Conservation (phyloP, 23 red algal species). For the Agarophyton chilense region DNA sequence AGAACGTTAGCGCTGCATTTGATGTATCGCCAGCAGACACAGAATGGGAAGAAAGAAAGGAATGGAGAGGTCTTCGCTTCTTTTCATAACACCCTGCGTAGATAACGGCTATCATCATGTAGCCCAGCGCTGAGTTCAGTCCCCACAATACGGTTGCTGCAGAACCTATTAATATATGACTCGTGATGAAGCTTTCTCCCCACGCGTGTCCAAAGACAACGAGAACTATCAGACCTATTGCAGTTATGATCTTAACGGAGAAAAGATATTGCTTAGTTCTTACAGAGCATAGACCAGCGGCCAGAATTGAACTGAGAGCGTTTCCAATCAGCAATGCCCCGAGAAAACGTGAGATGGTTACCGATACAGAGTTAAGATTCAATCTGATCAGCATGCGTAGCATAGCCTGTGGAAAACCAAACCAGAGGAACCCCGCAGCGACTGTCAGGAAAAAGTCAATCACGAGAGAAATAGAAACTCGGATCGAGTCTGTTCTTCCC, state of each 20-base stretch:
- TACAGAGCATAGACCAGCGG: not conserved
- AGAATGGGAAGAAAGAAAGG: not conserved
- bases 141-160: slow-evolving; percentile 32
- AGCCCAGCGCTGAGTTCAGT: slow-evolving; percentile 32
- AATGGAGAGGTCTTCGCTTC: slow-evolving; percentile 5
- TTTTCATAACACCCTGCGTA: not conserved
- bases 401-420: slow-evolving; percentile 25
- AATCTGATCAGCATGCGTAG: slow-evolving; percentile 34
- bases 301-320: slow-evolving; percentile 20
- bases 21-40: not conserved
- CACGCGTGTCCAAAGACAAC: slow-evolving; percentile 21
- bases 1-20: not conserved
- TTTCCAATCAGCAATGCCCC: slow-evolving; percentile 46
- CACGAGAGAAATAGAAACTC: not conserved
- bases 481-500: slow-evolving; percentile 6
- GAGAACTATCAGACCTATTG: not conserved
- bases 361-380: slow-evolving; percentile 42
- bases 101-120: not conserved
- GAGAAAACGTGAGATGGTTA: slow-evolving; percentile 36
- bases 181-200: not conserved
- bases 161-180: slow-evolving; percentile 3
- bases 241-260: slow-evolving; percentile 11
- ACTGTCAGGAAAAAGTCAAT: slow-evolving; percentile 10
- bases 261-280: slow-evolving; percentile 19
- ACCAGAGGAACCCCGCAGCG: not conserved